Evolutionary conservation across 2,329 filamentous ascomycete genomes (phyloP), one percentile per base, ranked within the genome.

Genomic region (Beauveria sp.): DNA sequence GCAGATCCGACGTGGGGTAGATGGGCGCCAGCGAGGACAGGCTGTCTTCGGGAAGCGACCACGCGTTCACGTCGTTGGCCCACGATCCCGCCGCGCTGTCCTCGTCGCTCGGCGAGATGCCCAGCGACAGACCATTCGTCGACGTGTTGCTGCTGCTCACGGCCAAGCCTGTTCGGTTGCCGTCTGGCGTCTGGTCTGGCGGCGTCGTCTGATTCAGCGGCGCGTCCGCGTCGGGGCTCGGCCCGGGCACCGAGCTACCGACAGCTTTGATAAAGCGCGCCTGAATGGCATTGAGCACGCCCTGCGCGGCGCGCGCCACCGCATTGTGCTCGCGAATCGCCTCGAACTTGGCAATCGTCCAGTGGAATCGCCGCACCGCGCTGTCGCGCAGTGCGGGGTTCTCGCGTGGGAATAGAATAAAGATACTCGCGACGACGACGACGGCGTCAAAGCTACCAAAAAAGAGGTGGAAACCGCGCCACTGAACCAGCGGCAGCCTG

Each of bases 401-500:
- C 66, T 86, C 83, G 24, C 73, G 75, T 1, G 84, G 84, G 63
- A 85, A 85, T 9, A 87, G 69, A 40, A 87, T 86, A 67, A 82
- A 86, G 38, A 86, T 81, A 20, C 82, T 80, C 0, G 84, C 81
- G 58, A 86, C 76, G 60, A 87, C 75, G 18, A 87, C 82, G 22
- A 86, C 80, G 16, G 85, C 84, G 66, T 87, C 85, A 63, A 87
- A 87, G 7, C 82, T 86, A 58, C 82, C 83, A 58, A 85, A 86
- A 68, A 86, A 86, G 3, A 87, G 74, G 18, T 79, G 76, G 65
- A 83, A 83, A 26, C 76, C 75, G 58, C 71, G 72, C 74, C 75
- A 86, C 56, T 84, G 79, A 47, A 80, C 75, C 18, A 79, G 77
- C 20, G 75, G 75, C 14, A 85, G 70, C 38, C 75, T 72, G 60